Percentiles rank a stretch among this genome's conserved stretches.
phyloP scores from a whole-genome alignment of 2,329 filamentous ascomycete species.

The Botrytis hyacinthi region DNA sequence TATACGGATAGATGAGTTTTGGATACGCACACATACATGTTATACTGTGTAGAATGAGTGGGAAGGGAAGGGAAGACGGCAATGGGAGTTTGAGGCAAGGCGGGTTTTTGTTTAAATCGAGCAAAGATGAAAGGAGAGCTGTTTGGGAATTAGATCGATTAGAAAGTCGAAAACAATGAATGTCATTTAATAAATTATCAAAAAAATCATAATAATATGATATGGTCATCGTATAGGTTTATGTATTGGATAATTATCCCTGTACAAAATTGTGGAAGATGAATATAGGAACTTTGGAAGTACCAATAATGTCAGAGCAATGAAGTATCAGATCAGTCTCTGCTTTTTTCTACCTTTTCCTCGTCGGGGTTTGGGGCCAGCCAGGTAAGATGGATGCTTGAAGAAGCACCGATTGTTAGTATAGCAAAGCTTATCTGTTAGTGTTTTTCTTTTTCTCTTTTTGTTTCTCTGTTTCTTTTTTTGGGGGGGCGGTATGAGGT shows the following conservation, averaged over 20 bases:
- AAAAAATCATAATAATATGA: neutral
- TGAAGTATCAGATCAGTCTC: too few relatives aligned
- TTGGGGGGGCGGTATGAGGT: too few relatives aligned
- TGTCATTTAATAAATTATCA: neutral
- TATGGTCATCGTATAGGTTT: neutral
- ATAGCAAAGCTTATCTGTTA: too few relatives aligned
- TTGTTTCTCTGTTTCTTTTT: too few relatives aligned
- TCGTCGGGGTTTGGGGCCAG: too few relatives aligned
- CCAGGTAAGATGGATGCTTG: too few relatives aligned
- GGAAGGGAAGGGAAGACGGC: neutral
- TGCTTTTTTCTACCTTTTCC: too few relatives aligned
- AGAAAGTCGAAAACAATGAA: neutral
- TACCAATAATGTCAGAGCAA: neutral
- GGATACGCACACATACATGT: conserved; percentile 2
- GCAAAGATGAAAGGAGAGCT: neutral
- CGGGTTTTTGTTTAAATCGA: neutral
- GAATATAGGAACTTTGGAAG: neutral
- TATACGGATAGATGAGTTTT: conserved; percentile 31
- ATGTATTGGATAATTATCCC: neutral
- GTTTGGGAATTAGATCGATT: conserved; percentile 2
- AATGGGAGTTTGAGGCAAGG: conserved; percentile 8
- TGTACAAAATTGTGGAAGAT: neutral
- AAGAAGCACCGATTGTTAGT: too few relatives aligned
- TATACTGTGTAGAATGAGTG: neutral
- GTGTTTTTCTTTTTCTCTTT: too few relatives aligned